A percentile compares a stretch with the other conserved stretches of the same genome.
phyloP scores from a whole-genome alignment of 108 stramenopile genomes.

The Pseudonitzschia multiseries region DNA sequence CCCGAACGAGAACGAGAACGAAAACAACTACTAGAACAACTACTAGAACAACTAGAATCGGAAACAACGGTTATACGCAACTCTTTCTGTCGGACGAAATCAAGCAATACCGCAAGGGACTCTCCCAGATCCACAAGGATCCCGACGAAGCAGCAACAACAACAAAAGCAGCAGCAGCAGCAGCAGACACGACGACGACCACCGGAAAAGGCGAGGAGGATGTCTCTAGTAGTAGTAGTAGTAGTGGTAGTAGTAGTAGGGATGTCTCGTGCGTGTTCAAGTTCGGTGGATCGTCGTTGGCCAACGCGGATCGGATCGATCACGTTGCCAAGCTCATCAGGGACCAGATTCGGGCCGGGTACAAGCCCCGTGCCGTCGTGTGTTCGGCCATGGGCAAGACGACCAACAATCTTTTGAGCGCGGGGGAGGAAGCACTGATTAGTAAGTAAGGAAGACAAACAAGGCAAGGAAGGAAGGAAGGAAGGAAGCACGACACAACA shows the following conservation, averaged over 20 bases:
- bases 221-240: no score
- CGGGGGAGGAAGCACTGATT: constrained; percentile 93
- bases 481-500: no score
- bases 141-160: not conserved
- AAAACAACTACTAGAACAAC: no score
- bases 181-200: no score
- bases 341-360: constrained; percentile 66
- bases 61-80: no score
- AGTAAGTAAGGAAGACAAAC: no score
- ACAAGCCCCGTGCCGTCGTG: constrained; percentile 75
- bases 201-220: not conserved
- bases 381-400: constrained; percentile 99
- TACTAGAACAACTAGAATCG: no score
- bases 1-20: no score
- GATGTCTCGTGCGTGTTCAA: constrained; percentile 70
- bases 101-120: constrained; percentile 31
- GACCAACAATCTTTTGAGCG: constrained; percentile 85
- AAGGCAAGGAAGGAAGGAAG: no score
- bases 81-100: constrained; percentile 28
- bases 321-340: constrained; percentile 91
- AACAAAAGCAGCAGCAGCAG: not conserved
- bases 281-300: constrained; percentile 93
- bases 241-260: no score
- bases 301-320: constrained; percentile 84
- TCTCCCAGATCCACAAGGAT: constrained; percentile 25